Conservation (phyloP, 805 yeast species). For the Schwanniomyces sp. region DNA sequence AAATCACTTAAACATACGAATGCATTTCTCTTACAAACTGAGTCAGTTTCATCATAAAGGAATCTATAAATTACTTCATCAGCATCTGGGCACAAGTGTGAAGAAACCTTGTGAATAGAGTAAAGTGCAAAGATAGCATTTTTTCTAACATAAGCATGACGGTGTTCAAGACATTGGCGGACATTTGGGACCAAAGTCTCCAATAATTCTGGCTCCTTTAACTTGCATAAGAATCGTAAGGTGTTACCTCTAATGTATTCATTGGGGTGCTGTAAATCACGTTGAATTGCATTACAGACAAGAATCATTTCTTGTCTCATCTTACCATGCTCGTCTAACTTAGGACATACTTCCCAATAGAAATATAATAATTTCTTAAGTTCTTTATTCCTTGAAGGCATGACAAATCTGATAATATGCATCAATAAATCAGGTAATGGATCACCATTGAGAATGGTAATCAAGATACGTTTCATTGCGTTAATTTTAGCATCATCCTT, state of each 20-base stretch:
- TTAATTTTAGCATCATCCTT: conserved; percentile 83
- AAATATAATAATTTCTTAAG: conserved; percentile 90
- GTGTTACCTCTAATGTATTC: conserved; percentile 96
- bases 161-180: conserved; percentile 86
- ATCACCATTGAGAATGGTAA: conserved; percentile 88
- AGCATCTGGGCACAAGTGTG: conserved; percentile 94
- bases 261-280: conserved; percentile 96
- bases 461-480: conserved; percentile 85
- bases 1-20: conserved; percentile 82
- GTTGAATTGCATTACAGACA: conserved; percentile 96
- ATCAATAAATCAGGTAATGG: conserved; percentile 89
- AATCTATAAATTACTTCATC: conserved; percentile 75
- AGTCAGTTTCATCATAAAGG: conserved; percentile 80
- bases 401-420: conserved; percentile 95
- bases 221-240: conserved; percentile 83
- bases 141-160: conserved; percentile 97
- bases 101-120: conserved; percentile 79
- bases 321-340: conserved; percentile 82
- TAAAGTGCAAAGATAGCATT: conserved; percentile 91
- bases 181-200: conserved; percentile 95
- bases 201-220: conserved; percentile 88
- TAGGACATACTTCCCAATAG: conserved; percentile 98
- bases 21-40: conserved; percentile 94
- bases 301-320: conserved; percentile 98
- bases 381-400: conserved; percentile 92